A percentile compares a stretch with the other conserved stretches of the same genome.
Conservation (phyloP, 2,329 filamentous ascomycete species). For the Xylaria multiplex region DNA sequence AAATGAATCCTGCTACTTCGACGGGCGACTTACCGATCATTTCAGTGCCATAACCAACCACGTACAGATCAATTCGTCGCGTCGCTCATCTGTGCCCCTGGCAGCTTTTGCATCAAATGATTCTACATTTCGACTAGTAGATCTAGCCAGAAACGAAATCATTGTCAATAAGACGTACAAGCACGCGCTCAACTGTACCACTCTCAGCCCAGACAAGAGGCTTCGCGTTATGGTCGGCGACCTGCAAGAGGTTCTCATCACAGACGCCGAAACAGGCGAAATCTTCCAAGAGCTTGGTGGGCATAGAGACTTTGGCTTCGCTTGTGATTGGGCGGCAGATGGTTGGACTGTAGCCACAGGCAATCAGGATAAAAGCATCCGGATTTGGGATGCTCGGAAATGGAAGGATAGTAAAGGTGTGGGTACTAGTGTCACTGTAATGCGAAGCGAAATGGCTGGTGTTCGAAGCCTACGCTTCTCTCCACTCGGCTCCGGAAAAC, state of each 20-base stretch:
- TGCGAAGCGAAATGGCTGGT: slow-evolving; percentile 74
- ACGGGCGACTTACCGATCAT: slow-evolving; percentile 60
- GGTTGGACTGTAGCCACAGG: slow-evolving; percentile 80
- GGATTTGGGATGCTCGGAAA: slow-evolving; percentile 79
- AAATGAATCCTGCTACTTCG: slow-evolving; percentile 48
- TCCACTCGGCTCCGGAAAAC: slow-evolving; percentile 72
- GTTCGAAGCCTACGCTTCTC: slow-evolving; percentile 77
- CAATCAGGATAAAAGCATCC: slow-evolving; percentile 77
- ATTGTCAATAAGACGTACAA: slow-evolving; percentile 63
- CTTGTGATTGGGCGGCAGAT: slow-evolving; percentile 82
- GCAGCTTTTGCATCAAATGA: slow-evolving; percentile 74
- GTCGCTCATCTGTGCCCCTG: slow-evolving; percentile 62
- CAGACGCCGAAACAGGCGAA: slow-evolving; percentile 73
- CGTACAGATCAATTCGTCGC: slow-evolving; percentile 65
- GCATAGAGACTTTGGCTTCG: slow-evolving; percentile 77
- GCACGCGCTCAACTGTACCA: slow-evolving; percentile 76
- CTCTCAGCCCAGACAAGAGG: slow-evolving; percentile 75
- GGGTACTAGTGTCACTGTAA: slow-evolving; percentile 60
- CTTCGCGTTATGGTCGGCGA: slow-evolving; percentile 80
- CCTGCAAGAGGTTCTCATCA: slow-evolving; percentile 70
- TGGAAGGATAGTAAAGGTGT: slow-evolving; percentile 67
- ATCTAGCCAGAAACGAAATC: slow-evolving; percentile 68
- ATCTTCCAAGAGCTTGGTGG: slow-evolving; percentile 67
- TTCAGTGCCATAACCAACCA: slow-evolving; percentile 72
- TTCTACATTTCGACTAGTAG: slow-evolving; percentile 65